These are phyloP conservation scores for Pseudocercospora eumusae DNA, from an alignment of 2,329 filamentous ascomycete species.

Conservation along the genomic window DNA sequence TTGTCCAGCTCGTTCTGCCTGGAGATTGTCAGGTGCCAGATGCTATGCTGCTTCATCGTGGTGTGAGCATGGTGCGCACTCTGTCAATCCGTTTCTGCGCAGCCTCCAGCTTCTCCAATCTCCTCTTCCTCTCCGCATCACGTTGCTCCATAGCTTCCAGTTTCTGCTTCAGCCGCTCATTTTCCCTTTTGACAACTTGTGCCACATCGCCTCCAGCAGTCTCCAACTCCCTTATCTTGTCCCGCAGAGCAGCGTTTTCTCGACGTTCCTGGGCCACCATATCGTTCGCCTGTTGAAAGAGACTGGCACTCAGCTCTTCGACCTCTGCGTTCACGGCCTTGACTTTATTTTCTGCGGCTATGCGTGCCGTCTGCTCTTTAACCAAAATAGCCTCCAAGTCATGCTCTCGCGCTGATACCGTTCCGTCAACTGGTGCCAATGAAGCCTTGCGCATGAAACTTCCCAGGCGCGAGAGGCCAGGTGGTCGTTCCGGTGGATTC, in stretches of 20 bases:
- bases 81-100: slow-evolving; percentile 71
- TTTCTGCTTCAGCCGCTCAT: slow-evolving; percentile 70
- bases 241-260: slow-evolving; percentile 69
- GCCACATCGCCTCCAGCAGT: slow-evolving; percentile 62
- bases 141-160: slow-evolving; percentile 68
- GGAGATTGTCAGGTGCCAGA: not conserved
- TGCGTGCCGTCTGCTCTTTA: slow-evolving; percentile 66
- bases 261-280: slow-evolving; percentile 79
- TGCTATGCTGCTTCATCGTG: slow-evolving; percentile 31
- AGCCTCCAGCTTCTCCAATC: slow-evolving; percentile 70
- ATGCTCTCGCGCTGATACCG: slow-evolving; percentile 38
- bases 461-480: slow-evolving; percentile 46
- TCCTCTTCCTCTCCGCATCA: slow-evolving; percentile 67
- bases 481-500: slow-evolving; percentile 32
- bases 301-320: slow-evolving; percentile 71
- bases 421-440: slow-evolving; percentile 39
- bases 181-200: slow-evolving; percentile 63
- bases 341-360: slow-evolving; percentile 68
- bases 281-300: slow-evolving; percentile 83
- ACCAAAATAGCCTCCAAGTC: slow-evolving; percentile 64
- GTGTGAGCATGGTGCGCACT: slow-evolving; percentile 62
- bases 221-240: slow-evolving; percentile 69
- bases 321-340: slow-evolving; percentile 69
- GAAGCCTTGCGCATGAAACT: slow-evolving; percentile 46
- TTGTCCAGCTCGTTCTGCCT: not conserved